Base-by-base conservation (phyloP, 352 stramenopile species). In the Phytophthora aleatoria region DNA sequence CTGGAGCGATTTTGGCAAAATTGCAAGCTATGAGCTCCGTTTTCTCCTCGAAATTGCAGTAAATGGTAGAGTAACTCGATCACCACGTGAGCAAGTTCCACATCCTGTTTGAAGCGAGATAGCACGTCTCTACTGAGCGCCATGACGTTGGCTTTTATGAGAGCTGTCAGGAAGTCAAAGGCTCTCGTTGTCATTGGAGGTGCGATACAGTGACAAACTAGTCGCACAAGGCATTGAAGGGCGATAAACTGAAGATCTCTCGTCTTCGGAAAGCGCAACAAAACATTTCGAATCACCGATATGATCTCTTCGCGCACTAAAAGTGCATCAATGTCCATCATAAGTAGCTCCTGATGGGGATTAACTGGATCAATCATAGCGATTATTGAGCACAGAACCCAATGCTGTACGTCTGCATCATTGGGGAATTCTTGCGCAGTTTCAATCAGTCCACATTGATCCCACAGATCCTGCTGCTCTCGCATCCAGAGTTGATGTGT, bases 371-470 rank as follows among this genome's bases (percentile, higher is more conserved):
- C 47, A 3, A 76, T 24, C 47, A 83, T 50, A 0, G 49, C 59
- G 2, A 55, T 26, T 13, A 83, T 64, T 3, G 53, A 57, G 6
- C 6, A 42, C 5, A 83, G 7, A 11, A 74, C 36, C 74, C 74
- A 83, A 2, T 42, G 57, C 36, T 80, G 74, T 9, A 83, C 56
- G 3, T 70, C 62, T 33, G 52, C 38, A 20, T 83, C 74, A 24
- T 68, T 80, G 0, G 69, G 59, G 30, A 76, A 73, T 20, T 75
- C 62, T 16, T 68, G 41, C 0, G 71, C 74, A 2, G 69, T 51
- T 47, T 74, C 68, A 4, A 83, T 36, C 10, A 83, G 51, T 27
- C 71, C 71, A 7, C 54, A 73, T 48, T 76, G 60, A 38, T 76
- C 57, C 35, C 58, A 42, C 28, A 78, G 38, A 12, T 58, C 60